Conservation (phyloP, 352 stramenopile genomes). For the Globisporangium recalcitrans region DNA sequence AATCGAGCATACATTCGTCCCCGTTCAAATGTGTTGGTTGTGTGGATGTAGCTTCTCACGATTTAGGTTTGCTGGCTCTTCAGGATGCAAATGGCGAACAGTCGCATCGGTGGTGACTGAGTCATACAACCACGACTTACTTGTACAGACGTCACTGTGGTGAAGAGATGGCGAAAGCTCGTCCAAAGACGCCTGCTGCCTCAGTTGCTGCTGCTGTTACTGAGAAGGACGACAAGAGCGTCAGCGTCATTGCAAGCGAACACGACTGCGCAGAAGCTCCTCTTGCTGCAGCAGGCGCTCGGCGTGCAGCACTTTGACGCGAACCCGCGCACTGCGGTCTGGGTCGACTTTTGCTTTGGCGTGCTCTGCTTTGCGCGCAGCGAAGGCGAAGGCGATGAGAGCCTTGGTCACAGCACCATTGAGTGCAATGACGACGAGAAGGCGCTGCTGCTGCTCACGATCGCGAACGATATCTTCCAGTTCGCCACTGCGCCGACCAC, state of each 20-base stretch:
- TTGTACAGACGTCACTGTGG: too few relatives aligned
- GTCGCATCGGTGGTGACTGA: too few relatives aligned
- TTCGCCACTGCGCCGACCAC: slow-evolving; percentile 33
- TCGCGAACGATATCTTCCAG: slow-evolving; percentile 49
- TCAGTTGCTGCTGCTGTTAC: not conserved
- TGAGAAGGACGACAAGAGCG: slow-evolving; percentile 7
- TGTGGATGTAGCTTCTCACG: not conserved
- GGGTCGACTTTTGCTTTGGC: slow-evolving; percentile 62
- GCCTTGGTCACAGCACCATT: not conserved
- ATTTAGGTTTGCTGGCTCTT: too few relatives aligned
- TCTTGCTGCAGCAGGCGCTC: slow-evolving; percentile 34
- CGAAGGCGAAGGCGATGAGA: slow-evolving; percentile 19
- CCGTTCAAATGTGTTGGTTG: not conserved
- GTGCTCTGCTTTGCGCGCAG: slow-evolving; percentile 58
- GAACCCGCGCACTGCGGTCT: slow-evolving; percentile 47
- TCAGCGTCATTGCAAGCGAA: not conserved
- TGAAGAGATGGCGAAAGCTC: slow-evolving; percentile 13
- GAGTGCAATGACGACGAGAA: slow-evolving; percentile 22
- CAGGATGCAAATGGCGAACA: not conserved
- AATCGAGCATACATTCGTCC: not conserved
- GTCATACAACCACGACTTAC: too few relatives aligned
- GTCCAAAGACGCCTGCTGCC: slow-evolving; percentile 3
- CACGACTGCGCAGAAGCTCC: slow-evolving; percentile 22
- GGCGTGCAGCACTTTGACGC: slow-evolving; percentile 39
- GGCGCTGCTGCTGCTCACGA: slow-evolving; percentile 34